Conservation (phyloP, 805 yeast genomes). For the Candida nonsorbophila region DNA sequence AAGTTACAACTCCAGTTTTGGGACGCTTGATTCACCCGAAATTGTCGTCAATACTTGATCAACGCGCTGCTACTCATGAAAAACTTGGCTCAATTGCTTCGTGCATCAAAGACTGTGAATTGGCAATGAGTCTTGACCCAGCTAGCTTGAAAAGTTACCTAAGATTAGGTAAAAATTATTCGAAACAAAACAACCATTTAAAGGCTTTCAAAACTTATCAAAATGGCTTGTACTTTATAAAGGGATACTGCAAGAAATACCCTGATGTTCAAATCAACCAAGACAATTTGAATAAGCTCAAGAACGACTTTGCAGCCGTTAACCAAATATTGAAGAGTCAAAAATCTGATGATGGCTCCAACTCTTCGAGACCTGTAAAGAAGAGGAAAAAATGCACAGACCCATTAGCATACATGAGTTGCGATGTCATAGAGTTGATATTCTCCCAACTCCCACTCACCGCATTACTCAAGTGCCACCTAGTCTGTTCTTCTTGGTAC, state of each 20-base stretch:
- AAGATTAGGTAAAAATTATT: constrained; percentile 34
- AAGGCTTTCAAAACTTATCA: constrained; percentile 34
- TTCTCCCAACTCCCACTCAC: constrained; percentile 17
- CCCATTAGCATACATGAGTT: constrained; percentile 22
- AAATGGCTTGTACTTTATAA: constrained; percentile 33
- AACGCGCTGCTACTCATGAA: constrained; percentile 46
- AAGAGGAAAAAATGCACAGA: constrained; percentile 13
- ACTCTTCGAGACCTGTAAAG: constrained; percentile 7
- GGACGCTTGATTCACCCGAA: constrained; percentile 32
- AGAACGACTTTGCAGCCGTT: constrained; percentile 15
- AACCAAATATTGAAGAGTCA: constrained; percentile 16
- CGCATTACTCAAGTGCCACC: constrained; percentile 20
- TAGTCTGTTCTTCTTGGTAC: constrained; percentile 32
- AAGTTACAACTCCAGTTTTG: constrained; percentile 17
- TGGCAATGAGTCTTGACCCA: constrained; percentile 33
- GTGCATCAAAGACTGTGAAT: constrained; percentile 35
- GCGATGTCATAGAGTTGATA: constrained; percentile 23
- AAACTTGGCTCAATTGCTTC: constrained; percentile 24
- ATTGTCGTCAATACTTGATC: constrained; percentile 33
- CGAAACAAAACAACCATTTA: constrained; percentile 13
- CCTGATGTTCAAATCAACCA: constrained; percentile 11
- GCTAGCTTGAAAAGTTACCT: constrained; percentile 46
- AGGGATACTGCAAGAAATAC: constrained; percentile 20
- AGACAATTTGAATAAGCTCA: constrained; percentile 20
- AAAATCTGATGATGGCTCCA: constrained; percentile 5